phyloP scores from a whole-genome alignment of 73 alveolate species.

The Tetrahymena thermophila region DNA sequence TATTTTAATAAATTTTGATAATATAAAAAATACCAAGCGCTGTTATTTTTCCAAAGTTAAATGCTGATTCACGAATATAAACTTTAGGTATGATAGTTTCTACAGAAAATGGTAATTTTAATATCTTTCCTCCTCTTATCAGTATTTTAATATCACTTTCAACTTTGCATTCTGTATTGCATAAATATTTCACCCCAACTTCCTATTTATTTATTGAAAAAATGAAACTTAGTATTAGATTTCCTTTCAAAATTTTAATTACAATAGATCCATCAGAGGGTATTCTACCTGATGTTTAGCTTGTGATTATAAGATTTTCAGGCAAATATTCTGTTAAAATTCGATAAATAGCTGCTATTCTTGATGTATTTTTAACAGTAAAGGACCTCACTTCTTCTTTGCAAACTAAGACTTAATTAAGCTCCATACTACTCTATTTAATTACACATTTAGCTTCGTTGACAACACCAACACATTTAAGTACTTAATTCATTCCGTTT shows the following conservation, averaged over 20 bases:
- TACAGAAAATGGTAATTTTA: conserved; percentile 79
- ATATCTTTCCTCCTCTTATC: conserved; percentile 90
- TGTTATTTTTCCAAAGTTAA: conserved; percentile 95
- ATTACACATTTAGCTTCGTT: conserved; percentile 78
- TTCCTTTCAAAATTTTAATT: not conserved
- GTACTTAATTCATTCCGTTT: conserved; percentile 71
- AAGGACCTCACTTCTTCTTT: conserved; percentile 65
- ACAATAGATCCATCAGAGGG: conserved; percentile 12
- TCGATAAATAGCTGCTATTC: conserved; percentile 74
- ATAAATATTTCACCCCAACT: conserved; percentile 72
- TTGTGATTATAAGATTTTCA: conserved; percentile 63
- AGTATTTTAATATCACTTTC: conserved; percentile 79
- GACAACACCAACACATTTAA: conserved; percentile 79
- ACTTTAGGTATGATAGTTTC: conserved; percentile 90
- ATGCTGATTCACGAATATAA: conserved; percentile 73
- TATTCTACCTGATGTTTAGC: conserved; percentile 59
- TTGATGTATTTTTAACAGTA: conserved; percentile 61
- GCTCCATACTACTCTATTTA: conserved; percentile 60
- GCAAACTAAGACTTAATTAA: conserved; percentile 75
- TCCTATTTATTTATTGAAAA: conserved; percentile 70
- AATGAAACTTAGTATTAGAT: conserved; percentile 14
- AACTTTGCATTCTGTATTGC: conserved; percentile 78
- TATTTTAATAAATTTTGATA: not conserved
- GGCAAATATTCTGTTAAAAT: conserved; percentile 50
- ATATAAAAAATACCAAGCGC: not conserved